Evolutionary conservation across 23 red algal species (phyloP).

Genomic region (Gracilaria domingensis): DNA sequence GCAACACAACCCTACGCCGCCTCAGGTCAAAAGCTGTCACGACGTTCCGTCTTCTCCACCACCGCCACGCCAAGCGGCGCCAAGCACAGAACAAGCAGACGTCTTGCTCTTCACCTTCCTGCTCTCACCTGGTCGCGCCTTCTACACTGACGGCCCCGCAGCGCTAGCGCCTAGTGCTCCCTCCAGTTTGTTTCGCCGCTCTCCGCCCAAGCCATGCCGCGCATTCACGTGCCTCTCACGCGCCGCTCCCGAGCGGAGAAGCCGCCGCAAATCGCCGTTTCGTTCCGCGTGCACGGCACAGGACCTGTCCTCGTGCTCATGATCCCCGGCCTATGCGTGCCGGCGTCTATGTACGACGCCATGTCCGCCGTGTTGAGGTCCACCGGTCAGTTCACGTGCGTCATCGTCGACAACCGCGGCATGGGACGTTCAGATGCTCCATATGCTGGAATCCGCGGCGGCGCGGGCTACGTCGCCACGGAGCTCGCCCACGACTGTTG

Average conservation of each 20-base stretch:
- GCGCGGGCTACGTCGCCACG: constrained; percentile 58
- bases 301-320: constrained; percentile 68
- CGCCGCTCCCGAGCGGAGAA: not conserved
- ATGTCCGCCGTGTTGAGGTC: constrained; percentile 45
- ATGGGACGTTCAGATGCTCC: constrained; percentile 58
- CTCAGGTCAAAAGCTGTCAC: too few relatives aligned
- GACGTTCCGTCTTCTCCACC: too few relatives aligned
- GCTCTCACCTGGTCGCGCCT: not conserved
- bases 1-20: too few relatives aligned
- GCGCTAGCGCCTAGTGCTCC: not conserved
- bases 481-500: constrained; percentile 75
- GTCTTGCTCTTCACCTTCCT: not conserved
- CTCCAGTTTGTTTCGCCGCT: not conserved
- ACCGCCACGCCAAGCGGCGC: too few relatives aligned
- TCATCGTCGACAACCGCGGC: constrained; percentile 81
- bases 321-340: constrained; percentile 74
- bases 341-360: constrained; percentile 74
- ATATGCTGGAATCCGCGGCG: constrained; percentile 10
- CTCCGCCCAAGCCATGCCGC: not conserved
- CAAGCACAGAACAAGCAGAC: too few relatives aligned
- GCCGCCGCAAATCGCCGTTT: constrained; percentile 41
- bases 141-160: not conserved
- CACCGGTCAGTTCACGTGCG: constrained; percentile 55
- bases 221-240: constrained; percentile 41
- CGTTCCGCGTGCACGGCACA: constrained; percentile 53